These are phyloP conservation scores for Pneumocystis canis DNA, from an alignment of 1,139 yeast genomes.

Conservation along the genomic window DNA sequence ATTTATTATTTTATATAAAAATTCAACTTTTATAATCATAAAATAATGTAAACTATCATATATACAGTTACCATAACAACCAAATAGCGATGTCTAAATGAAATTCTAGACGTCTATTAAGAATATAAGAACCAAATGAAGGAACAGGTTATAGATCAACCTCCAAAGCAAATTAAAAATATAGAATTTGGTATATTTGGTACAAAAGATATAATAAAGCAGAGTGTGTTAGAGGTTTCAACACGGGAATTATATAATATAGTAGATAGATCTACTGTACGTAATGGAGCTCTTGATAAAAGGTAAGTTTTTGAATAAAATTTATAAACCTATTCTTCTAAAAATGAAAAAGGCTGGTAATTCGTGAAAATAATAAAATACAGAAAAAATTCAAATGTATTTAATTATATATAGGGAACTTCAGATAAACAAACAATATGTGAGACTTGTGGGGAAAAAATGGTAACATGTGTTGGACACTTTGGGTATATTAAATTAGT, in stretches of 20 bases:
- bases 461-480: constrained; percentile 96
- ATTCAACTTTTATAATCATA: too few relatives aligned
- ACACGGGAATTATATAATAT: constrained; percentile 86
- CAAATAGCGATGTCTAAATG: not conserved
- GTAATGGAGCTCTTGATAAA: constrained; percentile 78
- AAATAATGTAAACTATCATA: not conserved
- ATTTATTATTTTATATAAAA: not conserved
- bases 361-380: not conserved
- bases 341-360: not conserved
- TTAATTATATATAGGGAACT: constrained; percentile 40
- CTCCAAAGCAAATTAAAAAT: constrained; percentile 35
- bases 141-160: constrained; percentile 12
- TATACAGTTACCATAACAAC: not conserved
- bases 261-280: constrained; percentile 69
- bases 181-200: constrained; percentile 85
- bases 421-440: constrained; percentile 76
- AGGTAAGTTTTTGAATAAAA: constrained; percentile 37
- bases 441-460: constrained; percentile 76
- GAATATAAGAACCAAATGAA: constrained; percentile 1
- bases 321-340: not conserved
- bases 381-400: not conserved
- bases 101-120: not conserved
- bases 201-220: constrained; percentile 80
- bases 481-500: constrained; percentile 91
- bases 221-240: constrained; percentile 84